Conservation (phyloP, 805 yeast species). For the Pichia nanzhaoensis region DNA sequence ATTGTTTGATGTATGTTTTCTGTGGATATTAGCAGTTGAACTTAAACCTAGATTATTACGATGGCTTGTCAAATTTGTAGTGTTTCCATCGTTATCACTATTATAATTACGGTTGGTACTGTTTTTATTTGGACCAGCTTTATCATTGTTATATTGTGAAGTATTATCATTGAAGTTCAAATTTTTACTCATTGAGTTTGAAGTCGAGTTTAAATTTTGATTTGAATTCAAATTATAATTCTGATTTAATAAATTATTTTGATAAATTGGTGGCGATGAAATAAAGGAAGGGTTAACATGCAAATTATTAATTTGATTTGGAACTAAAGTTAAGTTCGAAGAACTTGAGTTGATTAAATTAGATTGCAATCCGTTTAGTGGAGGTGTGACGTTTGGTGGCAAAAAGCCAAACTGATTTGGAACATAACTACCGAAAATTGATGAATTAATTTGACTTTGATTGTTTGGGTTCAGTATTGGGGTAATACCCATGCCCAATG, state of each 20-base stretch:
- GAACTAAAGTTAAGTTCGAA: constrained; percentile 3
- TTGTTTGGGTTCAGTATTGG: constrained; percentile 1
- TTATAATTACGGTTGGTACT: background rate
- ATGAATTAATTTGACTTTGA: background rate
- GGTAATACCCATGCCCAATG: constrained; percentile 25
- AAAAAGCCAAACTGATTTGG: constrained; percentile 10
- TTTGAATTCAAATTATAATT: background rate
- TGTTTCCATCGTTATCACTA: background rate
- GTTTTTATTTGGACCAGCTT: background rate
- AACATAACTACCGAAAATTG: constrained; percentile 6
- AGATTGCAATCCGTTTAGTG: constrained; percentile 2
- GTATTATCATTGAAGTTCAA: background rate
- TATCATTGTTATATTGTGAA: constrained; percentile 3
- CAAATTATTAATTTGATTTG: constrained; percentile 2
- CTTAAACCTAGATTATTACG: constrained; percentile 19
- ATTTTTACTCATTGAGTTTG: background rate
- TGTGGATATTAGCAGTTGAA: constrained; percentile 30
- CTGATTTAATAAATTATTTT: constrained; percentile 1
- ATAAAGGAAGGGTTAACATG: background rate
- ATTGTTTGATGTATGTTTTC: constrained; percentile 30
- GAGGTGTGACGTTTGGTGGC: constrained; percentile 1
- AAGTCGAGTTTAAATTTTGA: background rate
- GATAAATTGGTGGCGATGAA: background rate
- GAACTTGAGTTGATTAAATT: constrained; percentile 4
- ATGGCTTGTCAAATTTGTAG: background rate